Conservation (phyloP, 2,329 filamentous ascomycete genomes). For the Diaporthe longicolla region DNA sequence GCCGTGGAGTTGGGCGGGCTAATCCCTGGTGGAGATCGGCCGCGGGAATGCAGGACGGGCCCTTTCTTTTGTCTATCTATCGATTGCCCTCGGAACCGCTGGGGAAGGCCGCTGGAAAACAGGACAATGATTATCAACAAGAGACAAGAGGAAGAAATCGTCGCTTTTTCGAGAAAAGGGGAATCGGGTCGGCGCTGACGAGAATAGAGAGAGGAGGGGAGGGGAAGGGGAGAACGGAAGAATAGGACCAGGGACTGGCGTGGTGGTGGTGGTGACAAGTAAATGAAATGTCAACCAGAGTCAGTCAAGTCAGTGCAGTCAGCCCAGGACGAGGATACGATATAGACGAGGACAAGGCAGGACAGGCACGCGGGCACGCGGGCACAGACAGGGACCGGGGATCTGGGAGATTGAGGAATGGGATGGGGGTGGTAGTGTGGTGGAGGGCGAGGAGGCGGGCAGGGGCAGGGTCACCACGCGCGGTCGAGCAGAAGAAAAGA, state of each 20-base stretch:
- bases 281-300: slow-evolving; percentile 40
- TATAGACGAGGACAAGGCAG: slow-evolving; percentile 37
- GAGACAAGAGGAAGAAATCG: slow-evolving; percentile 43
- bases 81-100: slow-evolving; percentile 39
- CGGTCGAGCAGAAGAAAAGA: slow-evolving; percentile 13
- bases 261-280: slow-evolving; percentile 37
- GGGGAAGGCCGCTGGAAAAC: slow-evolving; percentile 34
- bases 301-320: slow-evolving; percentile 24
- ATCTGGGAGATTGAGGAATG: slow-evolving; percentile 38
- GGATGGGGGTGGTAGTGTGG: slow-evolving; percentile 28
- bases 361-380: slow-evolving; percentile 42
- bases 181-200: slow-evolving; percentile 39
- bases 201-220: slow-evolving; percentile 38
- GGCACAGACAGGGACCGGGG: slow-evolving; percentile 41
- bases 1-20: slow-evolving; percentile 40
- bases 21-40: slow-evolving; percentile 38
- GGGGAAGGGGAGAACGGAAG: slow-evolving; percentile 42
- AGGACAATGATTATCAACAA: slow-evolving; percentile 46
- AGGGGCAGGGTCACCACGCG: slow-evolving; percentile 32
- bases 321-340: slow-evolving; percentile 30
- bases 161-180: slow-evolving; percentile 40
- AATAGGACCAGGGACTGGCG: slow-evolving; percentile 32
- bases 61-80: slow-evolving; percentile 33
- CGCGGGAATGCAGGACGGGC: slow-evolving; percentile 36
- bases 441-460: slow-evolving; percentile 15